Percentiles rank a stretch among this genome's conserved stretches.
Evolutionary conservation across 352 stramenopile species (phyloP).

Genomic region (Phytophthora hybrid): DNA sequence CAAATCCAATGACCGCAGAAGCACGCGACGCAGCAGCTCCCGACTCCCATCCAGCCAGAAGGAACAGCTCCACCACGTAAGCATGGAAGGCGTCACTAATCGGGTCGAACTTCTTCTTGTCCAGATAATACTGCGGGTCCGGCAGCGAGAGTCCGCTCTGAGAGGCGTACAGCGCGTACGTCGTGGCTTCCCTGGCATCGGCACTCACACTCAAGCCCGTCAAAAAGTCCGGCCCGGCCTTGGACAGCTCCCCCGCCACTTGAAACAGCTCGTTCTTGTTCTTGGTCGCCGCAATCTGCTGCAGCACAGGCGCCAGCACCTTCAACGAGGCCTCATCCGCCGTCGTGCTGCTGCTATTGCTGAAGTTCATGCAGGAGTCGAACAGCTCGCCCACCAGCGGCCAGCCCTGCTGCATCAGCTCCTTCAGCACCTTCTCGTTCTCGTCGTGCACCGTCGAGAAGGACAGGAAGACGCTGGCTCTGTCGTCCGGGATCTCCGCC

Average conservation of each 20-base stretch:
- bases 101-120: slow-evolving; percentile 81
- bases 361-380: slow-evolving; percentile 73
- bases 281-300: slow-evolving; percentile 42
- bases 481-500: slow-evolving; percentile 50
- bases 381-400: slow-evolving; percentile 67
- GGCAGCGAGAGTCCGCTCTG: slow-evolving; percentile 91
- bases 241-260: slow-evolving; percentile 61
- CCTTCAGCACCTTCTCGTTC: slow-evolving; percentile 50
- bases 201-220: slow-evolving; percentile 77
- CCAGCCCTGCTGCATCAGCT: slow-evolving; percentile 73
- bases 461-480: slow-evolving; percentile 41
- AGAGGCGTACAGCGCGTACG: slow-evolving; percentile 83
- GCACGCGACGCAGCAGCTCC: slow-evolving; percentile 40
- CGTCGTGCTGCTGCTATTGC: slow-evolving; percentile 51
- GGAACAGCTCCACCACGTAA: slow-evolving; percentile 82
- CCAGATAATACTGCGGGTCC: slow-evolving; percentile 93
- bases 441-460: slow-evolving; percentile 46
- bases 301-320: slow-evolving; percentile 45
- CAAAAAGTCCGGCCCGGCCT: slow-evolving; percentile 76
- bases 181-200: slow-evolving; percentile 87
- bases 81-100: slow-evolving; percentile 77
- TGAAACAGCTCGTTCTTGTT: slow-evolving; percentile 59
- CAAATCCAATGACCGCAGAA: slow-evolving; percentile 85
- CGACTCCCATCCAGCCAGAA: slow-evolving; percentile 57
- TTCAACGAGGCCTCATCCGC: slow-evolving; percentile 31